Conservation (phyloP, 306 rosid genomes). For the Gleditsia sinensis region DNA sequence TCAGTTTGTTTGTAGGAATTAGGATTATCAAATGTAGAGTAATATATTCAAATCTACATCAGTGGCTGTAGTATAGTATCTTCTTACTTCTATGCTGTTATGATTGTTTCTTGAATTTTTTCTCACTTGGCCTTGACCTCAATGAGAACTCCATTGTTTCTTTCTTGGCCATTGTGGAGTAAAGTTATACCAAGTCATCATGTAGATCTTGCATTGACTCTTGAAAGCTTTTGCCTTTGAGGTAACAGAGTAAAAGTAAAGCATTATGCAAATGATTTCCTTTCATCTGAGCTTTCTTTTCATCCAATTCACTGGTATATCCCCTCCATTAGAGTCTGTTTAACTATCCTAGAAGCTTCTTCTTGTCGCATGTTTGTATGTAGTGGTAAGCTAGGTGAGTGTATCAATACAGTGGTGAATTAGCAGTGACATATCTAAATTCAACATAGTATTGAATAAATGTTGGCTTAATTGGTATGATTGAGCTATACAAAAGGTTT, state of each 20-base stretch:
- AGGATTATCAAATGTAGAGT: neutral
- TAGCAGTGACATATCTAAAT: neutral
- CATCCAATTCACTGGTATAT: neutral
- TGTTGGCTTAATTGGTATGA: too few relatives aligned
- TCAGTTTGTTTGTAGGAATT: neutral
- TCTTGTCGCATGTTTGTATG: neutral
- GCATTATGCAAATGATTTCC: neutral
- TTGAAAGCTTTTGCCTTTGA: neutral
- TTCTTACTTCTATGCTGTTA: neutral
- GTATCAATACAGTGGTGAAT: neutral
- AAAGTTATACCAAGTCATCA: neutral
- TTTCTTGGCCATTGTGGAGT: too few relatives aligned
- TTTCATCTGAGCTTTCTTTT: neutral
- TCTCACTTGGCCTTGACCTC: neutral
- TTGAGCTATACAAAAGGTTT: too few relatives aligned
- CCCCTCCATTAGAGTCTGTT: neutral
- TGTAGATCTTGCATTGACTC: neutral
- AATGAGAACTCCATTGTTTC: neutral
- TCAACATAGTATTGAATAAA: neutral
- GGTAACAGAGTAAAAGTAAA: neutral
- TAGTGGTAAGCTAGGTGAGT: neutral
- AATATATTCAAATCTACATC: neutral
- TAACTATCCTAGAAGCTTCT: neutral
- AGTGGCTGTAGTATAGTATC: neutral
- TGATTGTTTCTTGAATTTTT: neutral